phyloP scores from a whole-genome alignment of 78 protist species.

The Chrysochromulina tobinii region DNA sequence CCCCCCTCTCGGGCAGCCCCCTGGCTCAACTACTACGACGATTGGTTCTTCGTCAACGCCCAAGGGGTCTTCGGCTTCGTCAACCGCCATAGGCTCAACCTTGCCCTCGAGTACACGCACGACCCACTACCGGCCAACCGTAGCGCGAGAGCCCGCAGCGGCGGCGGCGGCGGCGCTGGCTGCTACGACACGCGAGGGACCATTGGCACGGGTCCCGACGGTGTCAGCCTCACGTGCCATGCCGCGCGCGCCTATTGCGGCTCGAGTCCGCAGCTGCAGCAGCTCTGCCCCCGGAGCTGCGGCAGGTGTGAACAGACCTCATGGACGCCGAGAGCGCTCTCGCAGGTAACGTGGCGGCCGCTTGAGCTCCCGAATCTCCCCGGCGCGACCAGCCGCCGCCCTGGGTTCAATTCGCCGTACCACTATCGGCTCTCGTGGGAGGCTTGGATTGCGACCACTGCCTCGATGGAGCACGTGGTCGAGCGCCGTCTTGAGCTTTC shows the following conservation, averaged over 20 bases:
- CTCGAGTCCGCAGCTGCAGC: not conserved
- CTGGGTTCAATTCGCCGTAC: constrained; percentile 33
- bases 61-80: constrained; percentile 60
- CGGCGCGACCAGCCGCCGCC: not conserved
- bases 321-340: not conserved
- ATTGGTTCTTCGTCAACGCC: constrained; percentile 49
- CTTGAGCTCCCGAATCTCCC: constrained; percentile 18
- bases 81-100: constrained; percentile 5
- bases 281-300: not conserved
- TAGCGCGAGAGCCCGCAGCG: not conserved
- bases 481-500: too few relatives aligned
- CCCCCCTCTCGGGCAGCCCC: not conserved
- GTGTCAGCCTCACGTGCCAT: not conserved
- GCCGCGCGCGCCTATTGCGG: not conserved
- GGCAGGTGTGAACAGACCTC: not conserved
- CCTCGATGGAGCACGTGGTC: constrained; percentile 11
- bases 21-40: constrained; percentile 56
- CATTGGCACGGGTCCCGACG: not conserved
- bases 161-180: not conserved
- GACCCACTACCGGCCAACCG: not conserved
- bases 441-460: constrained; percentile 47
- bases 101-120: constrained; percentile 11
- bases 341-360: not conserved
- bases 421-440: constrained; percentile 49
- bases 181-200: not conserved